Percentiles rank a stretch among this genome's conserved stretches.
phyloP scores from a whole-genome alignment of 2,329 filamentous ascomycete genomes.

The Tolypocladium paradoxum region DNA sequence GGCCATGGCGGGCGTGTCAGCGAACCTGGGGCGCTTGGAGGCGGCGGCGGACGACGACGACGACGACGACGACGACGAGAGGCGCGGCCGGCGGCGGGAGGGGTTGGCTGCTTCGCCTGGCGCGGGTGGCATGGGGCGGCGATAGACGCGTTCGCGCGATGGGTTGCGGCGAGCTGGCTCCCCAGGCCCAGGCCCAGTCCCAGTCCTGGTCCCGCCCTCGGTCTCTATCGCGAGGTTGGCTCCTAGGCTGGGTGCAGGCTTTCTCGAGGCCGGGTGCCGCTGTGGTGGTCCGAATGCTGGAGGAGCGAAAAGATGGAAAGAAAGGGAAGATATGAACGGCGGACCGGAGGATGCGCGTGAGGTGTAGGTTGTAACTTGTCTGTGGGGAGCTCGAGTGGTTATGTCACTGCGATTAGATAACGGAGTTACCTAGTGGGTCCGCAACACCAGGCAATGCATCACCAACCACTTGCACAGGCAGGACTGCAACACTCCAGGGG shows the following conservation, averaged over 20 bases:
- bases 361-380: neutral
- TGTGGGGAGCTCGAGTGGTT: neutral
- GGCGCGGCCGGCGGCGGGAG: constrained; percentile 27
- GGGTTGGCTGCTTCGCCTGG: constrained; percentile 17
- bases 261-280: neutral
- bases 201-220: neutral
- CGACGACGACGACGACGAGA: constrained; percentile 19
- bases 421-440: too few species aligned
- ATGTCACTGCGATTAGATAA: neutral
- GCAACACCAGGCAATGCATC: too few species aligned
- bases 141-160: neutral
- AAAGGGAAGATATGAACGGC: neutral
- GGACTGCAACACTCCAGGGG: too few species aligned
- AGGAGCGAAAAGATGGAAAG: too few species aligned
- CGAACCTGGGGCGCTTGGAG: constrained; percentile 21
- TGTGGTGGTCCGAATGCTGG: neutral
- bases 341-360: neutral
- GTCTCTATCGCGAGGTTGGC: neutral
- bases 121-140: constrained; percentile 22
- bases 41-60: constrained; percentile 10
- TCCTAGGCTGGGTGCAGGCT: neutral
- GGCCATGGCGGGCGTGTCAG: constrained; percentile 18
- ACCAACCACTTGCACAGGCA: too few species aligned
- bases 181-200: neutral
- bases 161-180: neutral